Percentiles rank a stretch among this genome's conserved stretches.
Conservation (phyloP, 306 rosid genomes). For the Casuarina equisetifolia region DNA sequence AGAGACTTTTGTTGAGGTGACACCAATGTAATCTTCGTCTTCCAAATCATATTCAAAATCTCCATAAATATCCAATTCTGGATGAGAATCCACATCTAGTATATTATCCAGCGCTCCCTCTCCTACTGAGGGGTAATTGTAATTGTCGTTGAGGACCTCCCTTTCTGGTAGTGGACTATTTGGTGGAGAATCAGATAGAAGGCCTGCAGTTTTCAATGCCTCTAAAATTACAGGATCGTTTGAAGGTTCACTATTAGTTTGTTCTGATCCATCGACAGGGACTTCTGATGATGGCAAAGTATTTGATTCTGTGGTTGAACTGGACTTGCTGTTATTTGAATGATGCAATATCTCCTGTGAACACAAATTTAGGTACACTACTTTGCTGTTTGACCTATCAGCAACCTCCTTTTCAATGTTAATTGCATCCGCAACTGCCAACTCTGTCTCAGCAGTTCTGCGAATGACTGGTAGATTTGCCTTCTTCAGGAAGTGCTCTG, state of each 20-base stretch:
- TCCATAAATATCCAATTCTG: slow-evolving; percentile 92
- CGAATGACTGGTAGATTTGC: slow-evolving; percentile 60
- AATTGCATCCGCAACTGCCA: slow-evolving; percentile 92
- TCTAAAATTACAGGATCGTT: slow-evolving; percentile 59
- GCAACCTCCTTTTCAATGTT: slow-evolving; percentile 89
- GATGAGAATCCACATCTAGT: slow-evolving; percentile 64
- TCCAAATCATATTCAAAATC: slow-evolving; percentile 94
- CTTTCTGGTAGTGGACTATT: slow-evolving; percentile 55
- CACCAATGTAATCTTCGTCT: slow-evolving; percentile 84
- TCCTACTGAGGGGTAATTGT: slow-evolving; percentile 26
- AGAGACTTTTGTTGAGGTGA: slow-evolving; percentile 46
- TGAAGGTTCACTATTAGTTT: slow-evolving; percentile 36
- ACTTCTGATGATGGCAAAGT: slow-evolving; percentile 34
- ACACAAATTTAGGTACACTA: slow-evolving; percentile 83
- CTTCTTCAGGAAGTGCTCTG: slow-evolving; percentile 81
- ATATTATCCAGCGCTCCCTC: slow-evolving; percentile 62
- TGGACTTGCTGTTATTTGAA: slow-evolving; percentile 47
- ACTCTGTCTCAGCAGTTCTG: slow-evolving; percentile 85
- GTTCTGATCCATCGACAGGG: slow-evolving; percentile 44
- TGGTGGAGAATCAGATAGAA: slow-evolving; percentile 85
- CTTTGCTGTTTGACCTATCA: slow-evolving; percentile 83
- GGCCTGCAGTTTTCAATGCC: slow-evolving; percentile 92
- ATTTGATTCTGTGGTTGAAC: slow-evolving; percentile 38
- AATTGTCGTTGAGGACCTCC: slow-evolving; percentile 43
- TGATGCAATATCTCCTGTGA: slow-evolving; percentile 73